phyloP scores from a whole-genome alignment of 2,329 filamentous ascomycete species.

The Herpotrichia juniperi region DNA sequence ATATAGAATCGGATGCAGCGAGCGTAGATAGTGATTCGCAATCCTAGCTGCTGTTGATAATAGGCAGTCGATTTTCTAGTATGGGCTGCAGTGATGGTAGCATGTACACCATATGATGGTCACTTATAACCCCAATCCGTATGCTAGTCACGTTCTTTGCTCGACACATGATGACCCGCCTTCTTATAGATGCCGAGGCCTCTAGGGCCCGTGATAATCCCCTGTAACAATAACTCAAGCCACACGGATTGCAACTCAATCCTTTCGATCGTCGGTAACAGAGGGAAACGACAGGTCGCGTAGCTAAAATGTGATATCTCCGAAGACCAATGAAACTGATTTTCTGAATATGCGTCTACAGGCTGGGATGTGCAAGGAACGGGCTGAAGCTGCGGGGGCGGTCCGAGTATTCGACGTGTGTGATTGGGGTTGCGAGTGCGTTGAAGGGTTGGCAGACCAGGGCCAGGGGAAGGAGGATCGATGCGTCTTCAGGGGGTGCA shows the following conservation, averaged over 20 bases:
- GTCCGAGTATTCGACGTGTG: neutral
- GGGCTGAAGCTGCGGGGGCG: neutral
- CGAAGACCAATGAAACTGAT: neutral
- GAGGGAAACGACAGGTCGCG: neutral
- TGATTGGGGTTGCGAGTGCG: neutral
- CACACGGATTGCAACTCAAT: neutral
- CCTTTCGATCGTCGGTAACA: neutral
- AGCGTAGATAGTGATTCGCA: neutral
- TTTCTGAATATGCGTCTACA: neutral
- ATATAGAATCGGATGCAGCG: neutral
- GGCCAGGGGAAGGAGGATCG: neutral
- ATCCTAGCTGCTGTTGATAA: neutral
- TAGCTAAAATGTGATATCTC: neutral
- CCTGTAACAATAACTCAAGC: neutral
- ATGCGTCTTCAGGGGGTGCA: neutral
- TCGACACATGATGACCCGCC: neutral
- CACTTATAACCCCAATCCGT: neutral
- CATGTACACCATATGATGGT: neutral
- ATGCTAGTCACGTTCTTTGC: neutral
- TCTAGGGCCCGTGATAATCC: neutral
- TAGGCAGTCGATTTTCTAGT: neutral
- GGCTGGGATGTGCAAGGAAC: neutral
- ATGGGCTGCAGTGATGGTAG: neutral
- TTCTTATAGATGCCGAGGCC: neutral
- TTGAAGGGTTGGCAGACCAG: neutral